Evolutionary conservation across 495 filamentous ascomycete species (phyloP).

Genomic region (Lasiosphaeris hirsuta): DNA sequence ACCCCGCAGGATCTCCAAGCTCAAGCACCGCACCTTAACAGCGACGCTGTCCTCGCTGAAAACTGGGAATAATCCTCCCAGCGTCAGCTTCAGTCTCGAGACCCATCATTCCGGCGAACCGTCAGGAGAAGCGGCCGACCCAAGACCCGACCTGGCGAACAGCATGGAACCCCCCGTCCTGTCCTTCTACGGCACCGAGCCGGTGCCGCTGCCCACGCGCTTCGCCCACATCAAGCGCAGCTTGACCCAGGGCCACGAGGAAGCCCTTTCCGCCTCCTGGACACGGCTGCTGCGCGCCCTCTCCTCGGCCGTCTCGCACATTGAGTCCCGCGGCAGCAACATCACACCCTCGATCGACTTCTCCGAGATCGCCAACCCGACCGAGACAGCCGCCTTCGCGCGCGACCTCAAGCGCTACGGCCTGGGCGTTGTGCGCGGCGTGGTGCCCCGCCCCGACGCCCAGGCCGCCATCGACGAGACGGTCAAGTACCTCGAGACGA

Average conservation of each 20-base stretch:
- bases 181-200: slow-evolving; percentile 69
- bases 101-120: slow-evolving; percentile 4
- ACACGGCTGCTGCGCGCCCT: slow-evolving; percentile 61
- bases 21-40: slow-evolving; percentile 33
- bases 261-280: slow-evolving; percentile 67
- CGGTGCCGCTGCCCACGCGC: slow-evolving; percentile 71
- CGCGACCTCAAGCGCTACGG: slow-evolving; percentile 61
- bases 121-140: background rate
- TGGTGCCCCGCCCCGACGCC: slow-evolving; percentile 57
- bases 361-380: slow-evolving; percentile 50
- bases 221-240: slow-evolving; percentile 70
- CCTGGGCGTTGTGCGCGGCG: slow-evolving; percentile 63
- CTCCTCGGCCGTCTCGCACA: slow-evolving; percentile 54
- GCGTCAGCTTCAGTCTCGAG: slow-evolving; percentile 7
- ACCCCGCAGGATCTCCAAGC: slow-evolving; percentile 39
- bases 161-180: slow-evolving; percentile 71
- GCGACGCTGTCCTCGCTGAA: slow-evolving; percentile 19
- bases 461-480: slow-evolving; percentile 54
- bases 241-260: slow-evolving; percentile 65
- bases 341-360: slow-evolving; percentile 68
- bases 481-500: slow-evolving; percentile 61
- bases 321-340: slow-evolving; percentile 41
- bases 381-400: slow-evolving; percentile 46
- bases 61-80: slow-evolving; percentile 12
- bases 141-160: slow-evolving; percentile 5